These are phyloP conservation scores for Tetragonia tetragonoides DNA, from an alignment of 148 eudicot species.

Conservation along the genomic window DNA sequence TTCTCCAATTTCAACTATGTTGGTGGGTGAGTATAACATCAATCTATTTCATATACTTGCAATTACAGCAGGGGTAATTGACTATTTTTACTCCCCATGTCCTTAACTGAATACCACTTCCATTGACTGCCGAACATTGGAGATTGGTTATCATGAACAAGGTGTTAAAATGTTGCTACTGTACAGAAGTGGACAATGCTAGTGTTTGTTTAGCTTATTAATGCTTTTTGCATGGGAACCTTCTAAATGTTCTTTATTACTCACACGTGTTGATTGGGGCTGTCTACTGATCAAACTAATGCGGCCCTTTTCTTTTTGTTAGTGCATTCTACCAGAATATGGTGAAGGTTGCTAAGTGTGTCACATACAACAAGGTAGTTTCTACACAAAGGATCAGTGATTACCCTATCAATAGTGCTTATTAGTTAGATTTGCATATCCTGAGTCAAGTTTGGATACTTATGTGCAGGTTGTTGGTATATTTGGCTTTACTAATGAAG, in stretches of 20 bases:
- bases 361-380: slow-evolving; percentile 81
- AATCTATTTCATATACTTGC: background rate
- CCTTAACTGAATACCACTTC: background rate
- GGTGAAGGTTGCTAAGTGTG: slow-evolving; percentile 83
- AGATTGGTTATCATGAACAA: background rate
- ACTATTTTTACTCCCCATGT: background rate
- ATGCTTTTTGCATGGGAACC: background rate
- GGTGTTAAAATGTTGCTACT: background rate
- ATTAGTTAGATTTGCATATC: background rate
- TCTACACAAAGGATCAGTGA: background rate
- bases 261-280: background rate
- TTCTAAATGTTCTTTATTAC: background rate
- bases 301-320: slow-evolving; percentile 23
- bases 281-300: no score
- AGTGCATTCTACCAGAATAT: slow-evolving; percentile 82
- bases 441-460: slow-evolving; percentile 11
- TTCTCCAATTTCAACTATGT: slow-evolving; percentile 90
- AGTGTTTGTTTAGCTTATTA: background rate
- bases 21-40: slow-evolving; percentile 66
- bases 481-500: slow-evolving; percentile 87
- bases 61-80: background rate
- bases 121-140: background rate
- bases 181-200: background rate
- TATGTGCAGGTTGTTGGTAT: slow-evolving; percentile 79
- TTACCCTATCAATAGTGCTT: background rate